Evolutionary conservation across 495 filamentous ascomycete species (phyloP).

Genomic region (Thozetella sp.): DNA sequence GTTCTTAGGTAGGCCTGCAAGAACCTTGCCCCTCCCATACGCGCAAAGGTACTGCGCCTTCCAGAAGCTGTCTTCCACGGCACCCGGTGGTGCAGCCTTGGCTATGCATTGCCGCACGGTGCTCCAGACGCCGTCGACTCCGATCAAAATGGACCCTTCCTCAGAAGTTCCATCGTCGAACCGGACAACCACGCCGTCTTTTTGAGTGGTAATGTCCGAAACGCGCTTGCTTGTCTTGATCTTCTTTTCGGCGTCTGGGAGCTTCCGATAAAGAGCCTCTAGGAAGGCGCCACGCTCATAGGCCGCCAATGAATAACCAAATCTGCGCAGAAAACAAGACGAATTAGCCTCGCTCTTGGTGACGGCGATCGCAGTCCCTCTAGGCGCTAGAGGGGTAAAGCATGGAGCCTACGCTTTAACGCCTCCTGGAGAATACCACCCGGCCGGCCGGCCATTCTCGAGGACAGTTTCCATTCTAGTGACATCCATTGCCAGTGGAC

Average conservation of each 20-base stretch:
- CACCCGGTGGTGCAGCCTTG: not conserved
- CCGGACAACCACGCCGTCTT: not conserved
- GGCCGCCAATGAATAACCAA: not conserved
- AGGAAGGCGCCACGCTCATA: not conserved
- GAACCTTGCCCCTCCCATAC: not conserved
- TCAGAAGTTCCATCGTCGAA: not conserved
- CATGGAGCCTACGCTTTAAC: not conserved
- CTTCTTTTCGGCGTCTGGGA: not conserved
- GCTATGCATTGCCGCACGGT: not conserved
- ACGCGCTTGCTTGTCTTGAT: not conserved
- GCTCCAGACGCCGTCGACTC: not conserved
- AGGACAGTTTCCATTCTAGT: not conserved
- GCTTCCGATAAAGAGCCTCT: not conserved
- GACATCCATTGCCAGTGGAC: not conserved
- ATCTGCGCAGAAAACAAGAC: not conserved
- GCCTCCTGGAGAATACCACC: not conserved
- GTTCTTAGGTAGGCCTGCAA: not conserved
- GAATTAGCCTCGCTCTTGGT: not conserved
- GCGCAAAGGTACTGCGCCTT: not conserved
- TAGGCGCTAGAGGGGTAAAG: not conserved
- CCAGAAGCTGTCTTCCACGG: not conserved
- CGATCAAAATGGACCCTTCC: not conserved
- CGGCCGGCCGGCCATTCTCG: not conserved
- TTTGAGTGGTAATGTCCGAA: not conserved
- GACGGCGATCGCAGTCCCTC: not conserved